These are phyloP conservation scores for Aspergillus asperescens DNA, from an alignment of 495 filamentous ascomycete species.

Conservation along the genomic window DNA sequence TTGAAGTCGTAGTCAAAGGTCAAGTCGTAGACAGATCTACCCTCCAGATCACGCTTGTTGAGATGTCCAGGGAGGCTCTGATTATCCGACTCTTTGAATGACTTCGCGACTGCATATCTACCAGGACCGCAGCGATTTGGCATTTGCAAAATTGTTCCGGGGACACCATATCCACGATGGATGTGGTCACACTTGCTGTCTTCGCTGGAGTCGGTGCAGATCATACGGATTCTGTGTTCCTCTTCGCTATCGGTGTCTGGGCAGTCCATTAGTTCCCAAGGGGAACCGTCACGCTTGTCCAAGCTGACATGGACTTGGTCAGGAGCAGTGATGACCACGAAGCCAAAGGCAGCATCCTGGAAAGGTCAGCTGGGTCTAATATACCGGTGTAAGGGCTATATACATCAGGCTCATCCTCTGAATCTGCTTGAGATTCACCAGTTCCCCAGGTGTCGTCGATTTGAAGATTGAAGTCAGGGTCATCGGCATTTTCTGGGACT, in stretches of 20 bases:
- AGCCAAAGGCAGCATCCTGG: slow-evolving; percentile 21
- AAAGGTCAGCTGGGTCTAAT: not conserved
- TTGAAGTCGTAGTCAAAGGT: slow-evolving; percentile 34
- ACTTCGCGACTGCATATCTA: slow-evolving; percentile 35
- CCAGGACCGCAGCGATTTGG: slow-evolving; percentile 31
- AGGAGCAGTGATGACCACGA: slow-evolving; percentile 26
- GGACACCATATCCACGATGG: slow-evolving; percentile 22
- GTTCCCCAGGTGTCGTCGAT: slow-evolving; percentile 21
- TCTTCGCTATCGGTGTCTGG: slow-evolving; percentile 19
- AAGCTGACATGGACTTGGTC: slow-evolving; percentile 17
- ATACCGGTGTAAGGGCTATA: not conserved
- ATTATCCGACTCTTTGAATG: slow-evolving; percentile 12
- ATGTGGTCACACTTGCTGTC: slow-evolving; percentile 31
- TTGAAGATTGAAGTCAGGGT: slow-evolving; percentile 23
- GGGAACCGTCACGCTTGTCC: slow-evolving; percentile 9
- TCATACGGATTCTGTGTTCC: slow-evolving; percentile 20
- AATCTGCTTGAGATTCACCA: slow-evolving; percentile 2
- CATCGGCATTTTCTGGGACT: slow-evolving; percentile 16
- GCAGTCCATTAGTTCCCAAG: slow-evolving; percentile 16
- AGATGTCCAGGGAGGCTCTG: slow-evolving; percentile 18
- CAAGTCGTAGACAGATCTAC: slow-evolving; percentile 22
- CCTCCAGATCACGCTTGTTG: not conserved
- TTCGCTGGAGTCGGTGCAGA: slow-evolving; percentile 16
- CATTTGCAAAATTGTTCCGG: slow-evolving; percentile 34
- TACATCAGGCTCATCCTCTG: slow-evolving; percentile 14